Base-by-base conservation (phyloP, 2,329 filamentous ascomycete species). In the Colletotrichum truncatum region DNA sequence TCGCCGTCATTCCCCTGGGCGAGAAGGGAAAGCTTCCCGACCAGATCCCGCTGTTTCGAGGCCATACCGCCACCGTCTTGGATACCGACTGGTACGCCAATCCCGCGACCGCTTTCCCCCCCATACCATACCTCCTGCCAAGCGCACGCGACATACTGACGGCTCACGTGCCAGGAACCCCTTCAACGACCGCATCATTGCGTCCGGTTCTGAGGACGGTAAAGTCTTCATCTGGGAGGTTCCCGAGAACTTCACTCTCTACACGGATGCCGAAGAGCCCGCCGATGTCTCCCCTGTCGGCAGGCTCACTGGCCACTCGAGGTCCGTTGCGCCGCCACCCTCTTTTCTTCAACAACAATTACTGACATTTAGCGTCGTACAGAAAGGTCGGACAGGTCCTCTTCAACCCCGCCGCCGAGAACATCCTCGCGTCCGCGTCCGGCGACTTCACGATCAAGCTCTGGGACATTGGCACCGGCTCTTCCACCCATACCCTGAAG, bases 171-270 rank as follows among this genome's bases (percentile, higher is more conserved):
- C 53, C 67, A 96, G 93, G 93, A 95, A 94, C 78, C 96, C 96
- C 21, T 98, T 98, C 84, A 94, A 99, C 82, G 95, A 99, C 78
- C 90, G 88, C 67, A 81, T 99, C 73, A 90, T 99, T 75, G 93
- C 95, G 16, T 99, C 96, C 51, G 94, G 92, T 64, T 97, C 95
- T 55, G 96, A 99, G 76, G 96, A 99, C 80, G 95, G 92, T 78
- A 98, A 97, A 86, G 91, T 98, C 73, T 97, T 97, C 76, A 86
- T 99, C 74, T 99, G 96, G 95, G 88, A 94, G 82, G 95, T 99
- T 39, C 96, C 96, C 9, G 85, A 97, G 71, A 87, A 87, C 78
- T 98, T 98, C 77, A 91, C 91, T 3, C 85, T 98, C 66, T 87
- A 94, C 76, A 92, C 89, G 39, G 94, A 98, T 74, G 89, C 89